Evolutionary conservation across 2,329 filamentous ascomycete genomes (phyloP).

Genomic region (Emmonsiellopsis sp.): DNA sequence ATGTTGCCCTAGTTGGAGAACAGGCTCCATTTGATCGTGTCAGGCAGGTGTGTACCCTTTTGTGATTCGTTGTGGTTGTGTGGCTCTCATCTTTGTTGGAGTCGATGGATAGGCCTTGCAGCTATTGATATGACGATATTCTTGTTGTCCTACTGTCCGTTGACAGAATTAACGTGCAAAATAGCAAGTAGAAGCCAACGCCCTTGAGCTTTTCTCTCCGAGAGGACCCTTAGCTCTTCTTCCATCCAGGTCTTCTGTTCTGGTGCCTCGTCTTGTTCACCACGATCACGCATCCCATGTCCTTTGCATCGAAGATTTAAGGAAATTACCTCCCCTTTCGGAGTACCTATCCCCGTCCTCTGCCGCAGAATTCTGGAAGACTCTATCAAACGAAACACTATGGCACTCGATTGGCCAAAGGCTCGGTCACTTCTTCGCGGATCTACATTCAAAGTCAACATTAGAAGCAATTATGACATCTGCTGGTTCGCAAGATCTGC

Average conservation of each 20-base stretch:
- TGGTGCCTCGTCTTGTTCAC: not conserved
- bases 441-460: slow-evolving; percentile 3
- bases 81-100: too few species aligned
- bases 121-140: too few species aligned
- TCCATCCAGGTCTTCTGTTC: not conserved
- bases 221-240: not conserved
- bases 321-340: slow-evolving; percentile 1
- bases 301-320: slow-evolving; percentile 5
- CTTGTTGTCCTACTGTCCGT: too few species aligned
- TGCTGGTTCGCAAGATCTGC: slow-evolving; percentile 1
- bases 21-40: slow-evolving; percentile 5
- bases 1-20: slow-evolving; percentile 1
- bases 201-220: slow-evolving; percentile 1
- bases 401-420: not conserved
- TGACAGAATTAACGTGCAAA: not conserved
- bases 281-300: slow-evolving; percentile 4
- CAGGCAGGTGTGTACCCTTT: slow-evolving; percentile 1
- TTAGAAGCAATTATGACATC: not conserved
- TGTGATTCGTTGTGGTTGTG: too few species aligned
- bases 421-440: slow-evolving; percentile 4
- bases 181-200: slow-evolving; percentile 6
- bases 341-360: slow-evolving; percentile 2
- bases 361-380: not conserved
- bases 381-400: not conserved
- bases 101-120: too few species aligned